Evolutionary conservation across 345 rosid species (phyloP).

Genomic region (Hibiscus mutabilis): DNA sequence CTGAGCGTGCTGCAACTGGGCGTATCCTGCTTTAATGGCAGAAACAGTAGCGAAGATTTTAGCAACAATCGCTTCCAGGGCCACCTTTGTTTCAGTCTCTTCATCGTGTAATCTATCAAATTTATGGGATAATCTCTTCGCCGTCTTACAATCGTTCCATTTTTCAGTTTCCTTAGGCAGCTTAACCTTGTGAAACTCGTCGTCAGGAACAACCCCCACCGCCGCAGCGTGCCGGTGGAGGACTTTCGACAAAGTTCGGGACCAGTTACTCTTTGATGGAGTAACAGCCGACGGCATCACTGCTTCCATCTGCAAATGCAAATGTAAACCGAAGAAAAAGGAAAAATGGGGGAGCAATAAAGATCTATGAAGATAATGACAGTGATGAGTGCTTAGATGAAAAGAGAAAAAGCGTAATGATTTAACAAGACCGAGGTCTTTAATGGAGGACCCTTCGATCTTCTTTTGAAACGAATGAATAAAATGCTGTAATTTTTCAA

Average conservation of each 20-base stretch:
- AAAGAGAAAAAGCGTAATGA: constrained; percentile 26
- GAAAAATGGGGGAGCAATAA: not conserved
- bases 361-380: constrained; percentile 4
- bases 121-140: constrained; percentile 28
- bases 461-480: constrained; percentile 5
- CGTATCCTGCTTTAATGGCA: constrained; percentile 64
- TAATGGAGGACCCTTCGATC: constrained; percentile 10
- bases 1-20: constrained; percentile 72
- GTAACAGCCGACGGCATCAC: constrained; percentile 47
- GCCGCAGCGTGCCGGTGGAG: constrained; percentile 44
- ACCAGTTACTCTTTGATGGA: constrained; percentile 58
- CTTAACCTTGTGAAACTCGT: constrained; percentile 36
- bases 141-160: constrained; percentile 17
- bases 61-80: constrained; percentile 64
- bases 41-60: constrained; percentile 70
- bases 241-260: constrained; percentile 59
- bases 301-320: constrained; percentile 63
- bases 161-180: constrained; percentile 28
- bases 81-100: constrained; percentile 27
- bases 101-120: constrained; percentile 40
- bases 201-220: constrained; percentile 56
- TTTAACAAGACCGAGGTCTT: constrained; percentile 43
- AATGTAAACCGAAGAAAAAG: not conserved
- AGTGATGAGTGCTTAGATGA: constrained; percentile 19
- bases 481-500: not conserved